These are phyloP conservation scores for Seiridium cupressi DNA, from an alignment of 2,329 filamentous ascomycete genomes.

Conservation along the genomic window DNA sequence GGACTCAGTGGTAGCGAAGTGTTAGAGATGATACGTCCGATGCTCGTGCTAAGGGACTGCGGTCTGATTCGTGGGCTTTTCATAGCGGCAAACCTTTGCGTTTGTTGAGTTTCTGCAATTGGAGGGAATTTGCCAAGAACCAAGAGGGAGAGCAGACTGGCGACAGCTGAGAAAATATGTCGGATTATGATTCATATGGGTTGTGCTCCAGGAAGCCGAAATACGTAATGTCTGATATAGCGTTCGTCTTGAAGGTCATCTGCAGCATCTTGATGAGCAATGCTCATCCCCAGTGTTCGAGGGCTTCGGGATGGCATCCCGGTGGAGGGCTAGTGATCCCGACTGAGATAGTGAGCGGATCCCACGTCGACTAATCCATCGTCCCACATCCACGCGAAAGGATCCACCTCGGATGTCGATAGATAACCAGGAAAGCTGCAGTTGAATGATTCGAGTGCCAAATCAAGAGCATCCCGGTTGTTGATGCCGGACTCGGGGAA, in stretches of 20 bases:
- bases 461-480: neutral
- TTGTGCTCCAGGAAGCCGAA: no score
- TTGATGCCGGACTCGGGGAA: no score
- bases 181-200: no score
- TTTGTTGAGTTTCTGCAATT: no score
- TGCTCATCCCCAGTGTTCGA: neutral
- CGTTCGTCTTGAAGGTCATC: no score
- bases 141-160: neutral
- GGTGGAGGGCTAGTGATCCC: neutral
- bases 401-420: neutral
- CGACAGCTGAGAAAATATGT: no score
- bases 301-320: neutral
- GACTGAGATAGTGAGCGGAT: neutral
- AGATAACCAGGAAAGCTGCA: neutral
- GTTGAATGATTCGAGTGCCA: neutral
- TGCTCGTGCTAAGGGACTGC: neutral
- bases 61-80: neutral
- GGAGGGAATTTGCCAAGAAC: neutral
- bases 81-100: neutral
- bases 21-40: neutral
- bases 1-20: neutral
- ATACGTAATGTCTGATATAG: no score
- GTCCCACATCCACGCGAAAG: neutral
- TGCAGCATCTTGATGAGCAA: neutral
- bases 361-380: neutral